Base-by-base conservation (phyloP, 78 protist species). In the Ministeria vibrans region DNA sequence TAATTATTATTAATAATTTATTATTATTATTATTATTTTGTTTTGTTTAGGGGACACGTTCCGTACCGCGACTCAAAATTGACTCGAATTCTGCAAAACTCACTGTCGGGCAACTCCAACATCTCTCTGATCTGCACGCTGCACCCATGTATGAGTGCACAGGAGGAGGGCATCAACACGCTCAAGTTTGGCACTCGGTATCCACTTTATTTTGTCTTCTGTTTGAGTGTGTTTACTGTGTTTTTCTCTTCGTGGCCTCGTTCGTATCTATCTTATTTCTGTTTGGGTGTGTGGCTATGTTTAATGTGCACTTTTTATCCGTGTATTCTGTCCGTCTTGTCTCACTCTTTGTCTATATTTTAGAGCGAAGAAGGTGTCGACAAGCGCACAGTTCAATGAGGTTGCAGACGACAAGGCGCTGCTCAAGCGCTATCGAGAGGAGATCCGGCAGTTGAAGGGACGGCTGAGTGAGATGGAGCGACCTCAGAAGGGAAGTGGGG, bases 41-140 rank as follows among this genome's bases (percentile, higher is more conserved):
- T 55, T 38, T 6, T 1, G n/a, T 2, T 15, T 15, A 44, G 43
- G 13, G 15, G 61, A 27, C 91, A 87, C 61, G 66, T 93, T 4
- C 92, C 94, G 0, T 93, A 91, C 74, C 88, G 94, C 59, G 87
- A 91, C 75, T 79, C 88, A 38, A 87, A 89, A 62, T 61, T 91
- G 28, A 90, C 96, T 27, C 81, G 91, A 41, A 83, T 93, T 2
- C 71, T 90, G 27, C 91, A 89, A 46, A 79, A 73, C 32, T 82
- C 96, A 53, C 86, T 90, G 18, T 92, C 93, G 38, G 96, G 96
- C 66, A 89, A 86, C 55, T 74, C 92, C 3, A 62, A 81, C 39
- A 83, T 80, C 0, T 82, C 80, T 6, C 34, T 83, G 34, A 45
- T 71, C 43, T 88, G 92, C 83, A 87, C 93, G 1, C 53, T 89